Percentiles rank a stretch among this genome's conserved stretches.
phyloP scores from a whole-genome alignment of 768 basidiomycete species.

The Sarcodon aspratus region DNA sequence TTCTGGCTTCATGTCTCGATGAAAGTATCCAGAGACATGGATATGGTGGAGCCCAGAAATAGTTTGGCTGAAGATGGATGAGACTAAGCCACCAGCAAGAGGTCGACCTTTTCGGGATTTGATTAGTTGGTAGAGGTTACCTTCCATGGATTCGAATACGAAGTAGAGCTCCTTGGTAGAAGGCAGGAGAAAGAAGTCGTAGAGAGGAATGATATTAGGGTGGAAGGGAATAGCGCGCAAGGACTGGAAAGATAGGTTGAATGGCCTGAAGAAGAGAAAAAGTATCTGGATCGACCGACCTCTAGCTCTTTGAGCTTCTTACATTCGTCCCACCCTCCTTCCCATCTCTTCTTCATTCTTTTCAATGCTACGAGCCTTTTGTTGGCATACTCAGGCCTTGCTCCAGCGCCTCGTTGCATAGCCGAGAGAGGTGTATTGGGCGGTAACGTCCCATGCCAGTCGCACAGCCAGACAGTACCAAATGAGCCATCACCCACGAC shows the following conservation, averaged over 20 bases:
- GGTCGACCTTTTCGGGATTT: slow-evolving; percentile 92
- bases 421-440: slow-evolving; percentile 84
- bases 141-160: slow-evolving; percentile 99
- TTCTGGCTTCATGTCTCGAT: slow-evolving; percentile 99
- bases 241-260: slow-evolving; percentile 42
- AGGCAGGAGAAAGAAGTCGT: slow-evolving; percentile 98
- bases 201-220: slow-evolving; percentile 95
- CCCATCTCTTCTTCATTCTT: slow-evolving; percentile 96
- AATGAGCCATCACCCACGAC: slow-evolving; percentile 97
- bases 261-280: slow-evolving; percentile 7
- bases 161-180: slow-evolving; percentile 95
- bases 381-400: slow-evolving; percentile 87
- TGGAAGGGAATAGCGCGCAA: slow-evolving; percentile 90
- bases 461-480: slow-evolving; percentile 96
- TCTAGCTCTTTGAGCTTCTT: slow-evolving; percentile 91
- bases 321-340: slow-evolving; percentile 98
- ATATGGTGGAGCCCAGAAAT: slow-evolving; percentile 87
- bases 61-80: slow-evolving; percentile 90
- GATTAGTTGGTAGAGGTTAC: slow-evolving; percentile 98
- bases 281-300: slow-evolving; percentile 34
- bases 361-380: slow-evolving; percentile 96
- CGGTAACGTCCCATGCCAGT: slow-evolving; percentile 95
- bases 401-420: slow-evolving; percentile 92
- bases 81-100: slow-evolving; percentile 92
- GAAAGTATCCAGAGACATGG: slow-evolving; percentile 89